Evolutionary conservation across 768 basidiomycete species (phyloP).

Genomic region (Hortiboletus flavorubellus): DNA sequence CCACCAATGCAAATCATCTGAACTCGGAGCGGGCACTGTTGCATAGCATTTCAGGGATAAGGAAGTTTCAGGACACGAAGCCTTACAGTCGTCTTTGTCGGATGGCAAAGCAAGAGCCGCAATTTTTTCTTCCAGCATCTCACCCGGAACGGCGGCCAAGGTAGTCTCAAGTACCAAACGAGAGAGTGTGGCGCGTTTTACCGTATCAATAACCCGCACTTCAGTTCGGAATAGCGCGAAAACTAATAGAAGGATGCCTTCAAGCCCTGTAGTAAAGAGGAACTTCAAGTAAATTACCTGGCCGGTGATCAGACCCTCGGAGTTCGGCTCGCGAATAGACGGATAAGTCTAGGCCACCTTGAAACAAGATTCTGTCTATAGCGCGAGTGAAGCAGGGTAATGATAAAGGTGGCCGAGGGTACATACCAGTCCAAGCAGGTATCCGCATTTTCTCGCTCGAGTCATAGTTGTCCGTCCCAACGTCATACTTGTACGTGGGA

Average conservation of each 20-base stretch:
- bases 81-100: conserved; percentile 35
- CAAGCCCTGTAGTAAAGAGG: not conserved
- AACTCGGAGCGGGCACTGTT: conserved; percentile 82
- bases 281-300: conserved; percentile 47
- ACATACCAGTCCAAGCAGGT: conserved; percentile 93
- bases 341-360: conserved; percentile 71
- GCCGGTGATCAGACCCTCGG: conserved; percentile 91
- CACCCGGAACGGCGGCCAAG: conserved; percentile 57
- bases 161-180: conserved; percentile 65
- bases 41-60: conserved; percentile 3
- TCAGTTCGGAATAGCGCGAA: conserved; percentile 79
- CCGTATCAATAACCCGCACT: conserved; percentile 74
- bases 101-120: conserved; percentile 51
- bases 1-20: conserved; percentile 80
- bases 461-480: conserved; percentile 84
- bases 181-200: conserved; percentile 68
- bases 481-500: conserved; percentile 92
- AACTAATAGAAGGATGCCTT: conserved; percentile 44
- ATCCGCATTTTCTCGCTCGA: conserved; percentile 95
- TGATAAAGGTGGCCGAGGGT: not conserved
- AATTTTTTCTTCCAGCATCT: conserved; percentile 69
- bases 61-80: not conserved
- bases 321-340: conserved; percentile 85
- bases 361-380: conserved; percentile 91
- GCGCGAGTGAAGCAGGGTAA: conserved; percentile 3